Percentiles rank a stretch among this genome's conserved stretches.
Evolutionary conservation across 2,329 filamentous ascomycete species (phyloP).

Genomic region (Hypoxylon rubiginosum): DNA sequence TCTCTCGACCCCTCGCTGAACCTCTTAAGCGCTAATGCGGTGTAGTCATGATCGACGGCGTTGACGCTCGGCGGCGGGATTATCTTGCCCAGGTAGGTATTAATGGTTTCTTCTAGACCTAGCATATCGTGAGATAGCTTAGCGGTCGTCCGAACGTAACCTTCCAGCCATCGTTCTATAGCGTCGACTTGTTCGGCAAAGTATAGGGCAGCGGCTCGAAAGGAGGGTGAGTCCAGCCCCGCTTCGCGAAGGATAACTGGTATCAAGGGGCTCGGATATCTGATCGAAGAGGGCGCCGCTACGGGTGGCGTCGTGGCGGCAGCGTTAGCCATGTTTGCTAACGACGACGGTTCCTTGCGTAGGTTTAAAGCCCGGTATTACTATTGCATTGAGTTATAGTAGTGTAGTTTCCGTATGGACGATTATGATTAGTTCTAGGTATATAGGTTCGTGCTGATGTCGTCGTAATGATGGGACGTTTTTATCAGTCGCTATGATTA

Average conservation of each 20-base stretch:
- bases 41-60: conserved; percentile 96
- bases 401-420: conserved; percentile 1
- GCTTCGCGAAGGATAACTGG: conserved; percentile 95
- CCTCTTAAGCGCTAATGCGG: conserved; percentile 84
- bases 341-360: conserved; percentile 11
- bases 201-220: conserved; percentile 87
- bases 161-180: conserved; percentile 90
- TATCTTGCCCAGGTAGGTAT: conserved; percentile 80
- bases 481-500: not conserved
- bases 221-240: conserved; percentile 94
- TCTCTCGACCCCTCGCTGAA: conserved; percentile 89
- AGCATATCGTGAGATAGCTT: conserved; percentile 73
- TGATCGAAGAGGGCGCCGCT: conserved; percentile 33
- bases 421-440: conserved; percentile 26
- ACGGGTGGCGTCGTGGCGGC: conserved; percentile 40
- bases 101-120: conserved; percentile 83
- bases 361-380: conserved; percentile 18
- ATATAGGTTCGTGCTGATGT: not conserved
- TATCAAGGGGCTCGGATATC: conserved; percentile 59
- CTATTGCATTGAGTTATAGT: conserved; percentile 32
- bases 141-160: conserved; percentile 66
- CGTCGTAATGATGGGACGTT: not conserved
- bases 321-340: conserved; percentile 47
- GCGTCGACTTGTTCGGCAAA: conserved; percentile 93
- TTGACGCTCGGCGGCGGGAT: conserved; percentile 80